phyloP scores from a whole-genome alignment of 164 flowering plant species.

The Aristolochia fimbriata region DNA sequence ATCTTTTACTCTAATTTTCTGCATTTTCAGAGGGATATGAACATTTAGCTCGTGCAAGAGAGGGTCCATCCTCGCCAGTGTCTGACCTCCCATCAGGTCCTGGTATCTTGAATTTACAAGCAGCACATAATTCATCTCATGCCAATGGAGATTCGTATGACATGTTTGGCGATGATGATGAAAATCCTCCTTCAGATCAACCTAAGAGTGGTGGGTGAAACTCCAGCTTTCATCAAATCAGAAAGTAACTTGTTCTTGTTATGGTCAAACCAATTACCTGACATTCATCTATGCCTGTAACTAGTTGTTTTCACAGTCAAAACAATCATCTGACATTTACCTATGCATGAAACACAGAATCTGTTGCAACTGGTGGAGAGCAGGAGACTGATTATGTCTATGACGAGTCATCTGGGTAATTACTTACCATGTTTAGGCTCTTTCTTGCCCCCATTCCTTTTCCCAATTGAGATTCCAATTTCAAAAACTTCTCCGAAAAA shows the following conservation, averaged over 20 bases:
- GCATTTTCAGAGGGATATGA: constrained; percentile 79
- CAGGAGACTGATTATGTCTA: constrained; percentile 60
- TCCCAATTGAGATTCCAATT: background rate
- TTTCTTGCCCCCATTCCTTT: background rate
- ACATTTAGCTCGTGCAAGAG: constrained; percentile 47
- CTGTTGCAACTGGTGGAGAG: constrained; percentile 32
- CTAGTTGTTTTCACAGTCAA: background rate
- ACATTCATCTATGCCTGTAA: background rate
- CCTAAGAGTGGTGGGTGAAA: constrained; percentile 19
- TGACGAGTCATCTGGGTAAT: constrained; percentile 92
- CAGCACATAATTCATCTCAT: constrained; percentile 18
- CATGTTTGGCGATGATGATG: constrained; percentile 87
- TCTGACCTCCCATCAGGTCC: constrained; percentile 14
- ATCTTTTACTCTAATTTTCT: background rate
- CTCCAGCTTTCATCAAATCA: constrained; percentile 11
- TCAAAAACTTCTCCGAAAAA: no score
- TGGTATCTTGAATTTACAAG: constrained; percentile 8
- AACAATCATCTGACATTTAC: background rate
- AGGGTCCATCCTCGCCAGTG: constrained; percentile 15
- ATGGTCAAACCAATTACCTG: background rate
- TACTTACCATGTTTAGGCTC: background rate
- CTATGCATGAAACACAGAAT: no score
- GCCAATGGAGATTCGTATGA: constrained; percentile 44
- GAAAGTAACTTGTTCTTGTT: constrained; percentile 16
- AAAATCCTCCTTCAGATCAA: constrained; percentile 14